phyloP scores from a whole-genome alignment of 441 rosid genomes.

The Macaranga tanarius region DNA sequence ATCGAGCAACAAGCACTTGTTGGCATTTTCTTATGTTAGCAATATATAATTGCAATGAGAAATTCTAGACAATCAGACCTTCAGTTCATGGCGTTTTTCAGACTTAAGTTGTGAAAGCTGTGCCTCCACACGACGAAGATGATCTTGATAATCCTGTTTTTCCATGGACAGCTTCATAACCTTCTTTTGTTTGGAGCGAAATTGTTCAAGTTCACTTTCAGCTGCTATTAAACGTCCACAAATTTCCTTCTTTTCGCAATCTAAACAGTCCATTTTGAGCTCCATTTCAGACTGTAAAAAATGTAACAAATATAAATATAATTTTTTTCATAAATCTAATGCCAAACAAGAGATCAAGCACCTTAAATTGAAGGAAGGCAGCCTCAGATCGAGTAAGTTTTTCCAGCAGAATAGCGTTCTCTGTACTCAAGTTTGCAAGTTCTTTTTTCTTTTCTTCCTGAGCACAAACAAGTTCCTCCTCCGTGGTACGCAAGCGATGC shows the following conservation, averaged over 20 bases:
- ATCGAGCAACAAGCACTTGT: background rate
- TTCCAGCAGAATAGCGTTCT: conserved; percentile 47
- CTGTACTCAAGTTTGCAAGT: conserved; percentile 47
- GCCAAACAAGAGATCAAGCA: conserved; percentile 26
- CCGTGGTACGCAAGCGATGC: conserved; percentile 58
- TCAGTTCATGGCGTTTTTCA: conserved; percentile 65
- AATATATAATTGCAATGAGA: background rate
- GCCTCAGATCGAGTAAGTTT: conserved; percentile 65
- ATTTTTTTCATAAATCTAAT: no score
- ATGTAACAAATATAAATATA: background rate
- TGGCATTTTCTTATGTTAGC: background rate
- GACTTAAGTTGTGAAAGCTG: conserved; percentile 64
- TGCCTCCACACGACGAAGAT: conserved; percentile 68
- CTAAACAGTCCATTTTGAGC: conserved; percentile 64
- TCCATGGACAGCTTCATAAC: conserved; percentile 54
- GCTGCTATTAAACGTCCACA: conserved; percentile 59
- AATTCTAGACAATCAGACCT: conserved; percentile 40
- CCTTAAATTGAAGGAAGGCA: conserved; percentile 53
- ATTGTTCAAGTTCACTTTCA: conserved; percentile 77
- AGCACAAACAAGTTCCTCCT: conserved; percentile 54
- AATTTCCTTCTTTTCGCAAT: conserved; percentile 66
- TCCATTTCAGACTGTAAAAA: conserved; percentile 59
- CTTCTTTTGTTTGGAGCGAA: conserved; percentile 65
- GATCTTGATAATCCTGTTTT: conserved; percentile 65
- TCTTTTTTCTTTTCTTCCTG: conserved; percentile 59